A percentile compares a stretch with the other conserved stretches of the same genome.
These are phyloP conservation scores for Ocimum tenuiflorum DNA, from an alignment of 257 asterid species.

Conservation along the genomic window DNA sequence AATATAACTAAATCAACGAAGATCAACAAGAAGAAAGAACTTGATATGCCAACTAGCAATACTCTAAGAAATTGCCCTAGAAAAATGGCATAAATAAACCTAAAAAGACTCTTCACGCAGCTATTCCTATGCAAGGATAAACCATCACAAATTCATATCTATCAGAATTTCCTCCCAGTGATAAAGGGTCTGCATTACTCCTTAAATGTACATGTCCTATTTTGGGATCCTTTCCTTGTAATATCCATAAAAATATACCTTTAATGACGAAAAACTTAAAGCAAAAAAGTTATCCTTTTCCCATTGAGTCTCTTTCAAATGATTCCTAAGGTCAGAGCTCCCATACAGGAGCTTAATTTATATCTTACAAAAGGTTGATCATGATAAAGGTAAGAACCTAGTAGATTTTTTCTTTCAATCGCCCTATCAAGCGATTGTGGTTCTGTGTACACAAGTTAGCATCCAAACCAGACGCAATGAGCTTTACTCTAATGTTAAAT, in stretches of 20 bases:
- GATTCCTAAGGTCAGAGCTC: too few relatives aligned
- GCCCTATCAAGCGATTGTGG: background rate
- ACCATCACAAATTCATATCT: background rate
- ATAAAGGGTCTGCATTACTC: background rate
- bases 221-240: background rate
- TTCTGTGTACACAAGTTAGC: background rate
- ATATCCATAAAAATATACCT: too few relatives aligned
- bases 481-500: too few relatives aligned
- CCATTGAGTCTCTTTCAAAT: too few relatives aligned
- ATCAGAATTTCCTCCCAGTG: background rate
- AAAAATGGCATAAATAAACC: background rate
- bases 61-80: background rate
- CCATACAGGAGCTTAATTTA: background rate
- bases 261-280: too few relatives aligned
- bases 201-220: background rate
- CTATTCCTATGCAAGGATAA: background rate
- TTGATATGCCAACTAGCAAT: too few relatives aligned
- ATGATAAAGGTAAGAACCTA: background rate
- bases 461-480: background rate
- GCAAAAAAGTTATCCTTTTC: too few relatives aligned
- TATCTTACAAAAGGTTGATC: background rate
- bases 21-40: too few relatives aligned
- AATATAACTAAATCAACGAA: background rate
- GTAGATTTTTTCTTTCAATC: background rate
- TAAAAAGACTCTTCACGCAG: background rate